phyloP scores from a whole-genome alignment of 352 stramenopile species.

The Phytopythium litorale region DNA sequence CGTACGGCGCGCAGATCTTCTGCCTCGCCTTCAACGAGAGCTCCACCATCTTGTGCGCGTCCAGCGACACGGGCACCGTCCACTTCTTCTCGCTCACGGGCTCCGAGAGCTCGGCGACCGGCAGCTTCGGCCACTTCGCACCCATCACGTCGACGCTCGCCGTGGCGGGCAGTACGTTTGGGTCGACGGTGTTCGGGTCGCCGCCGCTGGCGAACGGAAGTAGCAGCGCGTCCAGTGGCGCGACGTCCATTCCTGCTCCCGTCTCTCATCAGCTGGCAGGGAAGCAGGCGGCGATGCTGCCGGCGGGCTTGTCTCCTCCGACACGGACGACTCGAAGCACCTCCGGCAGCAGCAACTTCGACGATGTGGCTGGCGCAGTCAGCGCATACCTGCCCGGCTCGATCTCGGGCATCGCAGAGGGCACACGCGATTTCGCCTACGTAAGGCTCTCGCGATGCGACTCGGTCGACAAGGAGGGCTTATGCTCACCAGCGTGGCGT shows the following conservation, averaged over 20 bases:
- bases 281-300: neutral
- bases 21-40: conserved; percentile 95
- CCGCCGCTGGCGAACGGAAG: neutral
- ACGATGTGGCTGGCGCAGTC: conserved; percentile 66
- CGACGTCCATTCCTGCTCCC: neutral
- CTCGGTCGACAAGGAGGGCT: neutral
- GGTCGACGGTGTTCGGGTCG: conserved; percentile 42
- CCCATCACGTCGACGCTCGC: conserved; percentile 70
- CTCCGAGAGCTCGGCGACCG: conserved; percentile 62
- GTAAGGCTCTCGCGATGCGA: conserved; percentile 25
- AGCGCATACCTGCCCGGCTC: conserved; percentile 73
- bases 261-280: conserved; percentile 1
- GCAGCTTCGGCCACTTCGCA: conserved; percentile 77
- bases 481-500: conserved; percentile 1
- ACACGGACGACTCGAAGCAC: conserved; percentile 26
- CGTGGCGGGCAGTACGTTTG: conserved; percentile 58
- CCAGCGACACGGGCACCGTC: conserved; percentile 95
- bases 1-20: conserved; percentile 95
- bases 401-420: conserved; percentile 77
- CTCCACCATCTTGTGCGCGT: conserved; percentile 93
- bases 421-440: conserved; percentile 85
- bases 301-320: conserved; percentile 5
- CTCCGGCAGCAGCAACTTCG: conserved; percentile 43
- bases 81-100: conserved; percentile 93
- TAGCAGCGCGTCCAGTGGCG: neutral